These are phyloP conservation scores for Penicillium paradoxum DNA, from an alignment of 495 filamentous ascomycete species.

Conservation along the genomic window DNA sequence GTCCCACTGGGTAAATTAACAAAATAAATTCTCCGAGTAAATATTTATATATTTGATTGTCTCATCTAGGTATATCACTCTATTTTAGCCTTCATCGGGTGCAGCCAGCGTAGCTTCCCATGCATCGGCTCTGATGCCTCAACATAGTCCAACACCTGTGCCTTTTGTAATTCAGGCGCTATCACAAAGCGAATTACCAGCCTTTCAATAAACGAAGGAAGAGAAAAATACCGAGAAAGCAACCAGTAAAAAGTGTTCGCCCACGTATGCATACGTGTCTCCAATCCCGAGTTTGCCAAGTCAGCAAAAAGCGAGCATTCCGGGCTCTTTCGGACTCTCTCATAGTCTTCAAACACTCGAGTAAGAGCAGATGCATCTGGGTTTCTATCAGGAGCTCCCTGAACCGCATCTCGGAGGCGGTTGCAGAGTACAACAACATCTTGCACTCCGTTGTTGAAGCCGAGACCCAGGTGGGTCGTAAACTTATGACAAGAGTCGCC, in stretches of 20 bases:
- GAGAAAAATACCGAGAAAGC: constrained; percentile 9
- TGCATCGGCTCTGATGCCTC: background rate
- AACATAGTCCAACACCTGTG: background rate
- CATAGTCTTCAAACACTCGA: constrained; percentile 12
- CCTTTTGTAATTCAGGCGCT: background rate
- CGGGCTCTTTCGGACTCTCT: constrained; percentile 9
- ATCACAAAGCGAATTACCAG: background rate
- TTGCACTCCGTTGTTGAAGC: constrained; percentile 32
- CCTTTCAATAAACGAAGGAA: background rate
- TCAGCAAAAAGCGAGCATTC: constrained; percentile 10
- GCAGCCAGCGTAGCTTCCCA: constrained; percentile 2
- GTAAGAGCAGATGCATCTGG: constrained; percentile 1
- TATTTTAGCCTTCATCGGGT: background rate
- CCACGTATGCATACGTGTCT: constrained; percentile 23
- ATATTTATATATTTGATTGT: too few relatives aligned
- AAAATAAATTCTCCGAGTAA: too few relatives aligned
- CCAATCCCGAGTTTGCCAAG: constrained; percentile 12
- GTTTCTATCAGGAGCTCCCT: background rate
- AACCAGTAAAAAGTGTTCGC: constrained; percentile 10
- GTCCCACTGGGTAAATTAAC: too few relatives aligned
- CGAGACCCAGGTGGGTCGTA: constrained; percentile 25
- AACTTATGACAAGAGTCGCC: constrained; percentile 27
- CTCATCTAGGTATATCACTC: too few relatives aligned
- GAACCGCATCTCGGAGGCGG: constrained; percentile 11
- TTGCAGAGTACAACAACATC: constrained; percentile 35